Conservation (phyloP, 1,284 basidiomycete species). For the Ustilago lituana region DNA sequence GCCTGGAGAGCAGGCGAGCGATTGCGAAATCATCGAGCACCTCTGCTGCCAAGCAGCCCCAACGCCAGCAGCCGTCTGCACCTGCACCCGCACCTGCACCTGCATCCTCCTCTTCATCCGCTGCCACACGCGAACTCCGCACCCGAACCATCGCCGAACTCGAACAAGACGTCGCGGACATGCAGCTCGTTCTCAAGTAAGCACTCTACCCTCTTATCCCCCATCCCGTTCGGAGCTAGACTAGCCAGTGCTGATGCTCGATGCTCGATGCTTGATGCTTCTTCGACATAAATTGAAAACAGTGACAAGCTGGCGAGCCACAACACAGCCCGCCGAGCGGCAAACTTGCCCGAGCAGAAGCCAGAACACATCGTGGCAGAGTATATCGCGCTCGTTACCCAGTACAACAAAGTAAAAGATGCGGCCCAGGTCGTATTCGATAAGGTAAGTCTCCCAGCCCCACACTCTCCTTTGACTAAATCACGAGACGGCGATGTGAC, state of each 20-base stretch:
- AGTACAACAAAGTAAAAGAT: constrained; percentile 48
- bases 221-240: too few relatives aligned
- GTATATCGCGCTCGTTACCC: constrained; percentile 31
- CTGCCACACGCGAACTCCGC: constrained; percentile 12
- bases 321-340: constrained; percentile 16
- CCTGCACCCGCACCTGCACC: not conserved
- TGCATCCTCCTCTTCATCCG: not conserved
- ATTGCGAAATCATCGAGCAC: not conserved
- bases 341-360: constrained; percentile 15
- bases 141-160: constrained; percentile 16
- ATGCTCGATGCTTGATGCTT: too few relatives aligned
- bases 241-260: too few relatives aligned
- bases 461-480: too few relatives aligned
- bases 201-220: too few relatives aligned
- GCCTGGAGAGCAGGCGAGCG: constrained; percentile 13
- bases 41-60: not conserved
- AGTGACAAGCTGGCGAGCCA: constrained; percentile 20
- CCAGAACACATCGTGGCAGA: constrained; percentile 28
- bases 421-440: constrained; percentile 31
- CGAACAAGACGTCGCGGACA: constrained; percentile 21
- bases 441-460: constrained; percentile 20
- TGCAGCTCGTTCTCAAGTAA: constrained; percentile 27
- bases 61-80: not conserved
- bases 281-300: too few relatives aligned
- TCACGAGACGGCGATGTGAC: too few relatives aligned